These are phyloP conservation scores for Auriscalpium microsporum DNA, from an alignment of 768 basidiomycete genomes.

Conservation along the genomic window DNA sequence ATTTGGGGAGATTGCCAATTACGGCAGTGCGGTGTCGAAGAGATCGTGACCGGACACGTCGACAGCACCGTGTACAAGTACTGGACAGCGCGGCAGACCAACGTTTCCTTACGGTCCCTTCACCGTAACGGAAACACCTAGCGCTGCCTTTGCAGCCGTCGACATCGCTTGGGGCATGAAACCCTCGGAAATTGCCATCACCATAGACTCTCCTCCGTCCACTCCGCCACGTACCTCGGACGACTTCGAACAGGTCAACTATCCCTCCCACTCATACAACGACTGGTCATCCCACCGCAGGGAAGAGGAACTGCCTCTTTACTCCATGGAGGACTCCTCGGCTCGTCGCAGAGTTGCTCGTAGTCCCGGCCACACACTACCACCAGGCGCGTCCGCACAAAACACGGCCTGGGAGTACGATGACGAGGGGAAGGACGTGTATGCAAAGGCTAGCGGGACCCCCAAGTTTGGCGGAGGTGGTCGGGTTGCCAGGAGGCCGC, in stretches of 20 bases:
- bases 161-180: conserved; percentile 35
- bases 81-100: not conserved
- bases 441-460: conserved; percentile 33
- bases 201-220: conserved; percentile 54
- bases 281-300: conserved; percentile 18
- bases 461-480: conserved; percentile 40
- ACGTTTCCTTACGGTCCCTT: not conserved
- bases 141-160: conserved; percentile 1
- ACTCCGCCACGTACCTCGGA: conserved; percentile 43
- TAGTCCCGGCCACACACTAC: conserved; percentile 25
- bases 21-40: not conserved
- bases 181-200: conserved; percentile 59
- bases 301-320: conserved; percentile 40
- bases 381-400: conserved; percentile 12
- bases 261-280: conserved; percentile 36
- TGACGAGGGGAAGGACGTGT: conserved; percentile 63
- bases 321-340: conserved; percentile 48
- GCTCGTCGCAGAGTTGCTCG: conserved; percentile 35
- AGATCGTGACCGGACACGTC: not conserved
- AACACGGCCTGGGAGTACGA: conserved; percentile 33
- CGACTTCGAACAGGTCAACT: conserved; percentile 65
- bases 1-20: not conserved
- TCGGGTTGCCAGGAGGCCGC: conserved; percentile 39
- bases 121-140: not conserved
- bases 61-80: not conserved